These are phyloP conservation scores for Cadophora sp. DNA, from an alignment of 2,329 filamentous ascomycete genomes.

Conservation along the genomic window DNA sequence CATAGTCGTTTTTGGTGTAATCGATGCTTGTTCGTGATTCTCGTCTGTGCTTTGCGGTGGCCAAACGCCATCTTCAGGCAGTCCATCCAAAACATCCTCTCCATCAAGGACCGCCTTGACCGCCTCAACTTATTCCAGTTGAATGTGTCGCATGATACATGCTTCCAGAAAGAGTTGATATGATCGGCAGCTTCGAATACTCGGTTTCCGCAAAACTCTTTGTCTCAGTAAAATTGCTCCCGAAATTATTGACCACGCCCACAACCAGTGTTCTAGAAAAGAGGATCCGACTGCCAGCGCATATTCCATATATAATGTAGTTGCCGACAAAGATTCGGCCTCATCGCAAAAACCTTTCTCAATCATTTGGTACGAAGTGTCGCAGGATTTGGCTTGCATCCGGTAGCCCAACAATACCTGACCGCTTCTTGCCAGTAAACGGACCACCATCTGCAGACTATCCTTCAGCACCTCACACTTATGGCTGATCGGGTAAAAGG, in stretches of 20 bases:
- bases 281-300: background rate
- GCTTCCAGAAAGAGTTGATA: background rate
- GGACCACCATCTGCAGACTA: conserved; percentile 11
- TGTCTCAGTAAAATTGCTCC: background rate
- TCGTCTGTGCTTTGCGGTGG: background rate
- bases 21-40: background rate
- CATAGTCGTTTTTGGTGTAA: too few species aligned
- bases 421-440: conserved; percentile 20
- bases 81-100: background rate
- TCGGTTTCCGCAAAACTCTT: background rate
- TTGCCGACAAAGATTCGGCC: background rate
- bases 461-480: conserved; percentile 5
- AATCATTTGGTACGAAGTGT: background rate
- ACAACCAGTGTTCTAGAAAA: background rate
- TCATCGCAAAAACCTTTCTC: background rate
- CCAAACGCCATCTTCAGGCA: background rate
- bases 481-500: conserved; percentile 22
- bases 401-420: conserved; percentile 16
- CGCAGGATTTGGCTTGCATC: conserved; percentile 6
- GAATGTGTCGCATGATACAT: background rate
- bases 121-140: too few species aligned
- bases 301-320: background rate
- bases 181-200: background rate
- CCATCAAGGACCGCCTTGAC: background rate
- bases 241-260: background rate